Evolutionary conservation across 2,329 filamentous ascomycete species (phyloP).

Genomic region (Ceratocystis destructans): DNA sequence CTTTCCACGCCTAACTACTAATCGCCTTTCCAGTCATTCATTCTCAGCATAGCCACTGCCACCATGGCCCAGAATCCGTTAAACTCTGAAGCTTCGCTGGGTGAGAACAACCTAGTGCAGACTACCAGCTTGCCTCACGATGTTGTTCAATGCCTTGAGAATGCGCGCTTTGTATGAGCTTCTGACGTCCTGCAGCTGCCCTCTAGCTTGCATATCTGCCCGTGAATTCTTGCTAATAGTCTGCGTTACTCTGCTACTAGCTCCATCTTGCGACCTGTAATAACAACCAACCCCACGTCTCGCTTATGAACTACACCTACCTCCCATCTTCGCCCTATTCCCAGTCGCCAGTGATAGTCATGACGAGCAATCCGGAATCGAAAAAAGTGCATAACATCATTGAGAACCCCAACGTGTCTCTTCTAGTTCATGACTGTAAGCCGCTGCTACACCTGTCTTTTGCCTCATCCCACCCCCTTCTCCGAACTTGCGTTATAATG

Average conservation of each 20-base stretch:
- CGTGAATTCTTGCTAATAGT: conserved; percentile 2
- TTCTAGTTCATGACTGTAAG: conserved; percentile 86
- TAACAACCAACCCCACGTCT: conserved; percentile 74
- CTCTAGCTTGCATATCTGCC: neutral
- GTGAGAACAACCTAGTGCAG: conserved; percentile 48
- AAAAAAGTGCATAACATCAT: conserved; percentile 72
- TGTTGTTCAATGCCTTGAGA: conserved; percentile 81
- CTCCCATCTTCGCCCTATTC: conserved; percentile 63
- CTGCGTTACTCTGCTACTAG: conserved; percentile 32
- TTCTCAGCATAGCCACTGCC: too few relatives aligned
- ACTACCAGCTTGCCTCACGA: conserved; percentile 62
- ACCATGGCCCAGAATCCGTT: conserved; percentile 49
- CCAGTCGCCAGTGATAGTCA: conserved; percentile 70
- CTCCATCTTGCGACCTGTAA: conserved; percentile 90
- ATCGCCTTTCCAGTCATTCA: too few relatives aligned
- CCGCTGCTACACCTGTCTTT: neutral
- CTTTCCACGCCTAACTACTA: too few relatives aligned
- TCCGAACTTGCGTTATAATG: neutral
- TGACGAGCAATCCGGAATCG: conserved; percentile 73
- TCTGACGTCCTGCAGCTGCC: neutral
- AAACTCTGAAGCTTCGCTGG: conserved; percentile 61
- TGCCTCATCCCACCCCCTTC: neutral
- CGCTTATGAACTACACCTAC: conserved; percentile 98
- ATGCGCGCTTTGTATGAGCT: conserved; percentile 72
- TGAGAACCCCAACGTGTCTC: conserved; percentile 72